phyloP scores from a whole-genome alignment of 2,329 filamentous ascomycete species.

The Apiospora koreana region DNA sequence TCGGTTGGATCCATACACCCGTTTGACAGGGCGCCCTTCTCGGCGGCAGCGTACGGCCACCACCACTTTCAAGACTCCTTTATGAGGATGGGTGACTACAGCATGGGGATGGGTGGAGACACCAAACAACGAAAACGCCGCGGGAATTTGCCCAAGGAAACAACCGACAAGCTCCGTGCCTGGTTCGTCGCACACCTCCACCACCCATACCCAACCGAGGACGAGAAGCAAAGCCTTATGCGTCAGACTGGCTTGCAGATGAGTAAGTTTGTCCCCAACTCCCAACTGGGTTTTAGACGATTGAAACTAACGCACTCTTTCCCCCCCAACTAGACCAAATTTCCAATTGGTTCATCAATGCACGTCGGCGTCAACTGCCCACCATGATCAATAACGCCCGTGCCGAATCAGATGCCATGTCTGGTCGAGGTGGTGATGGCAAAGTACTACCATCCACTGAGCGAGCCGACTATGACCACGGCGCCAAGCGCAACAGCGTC shows the following conservation, averaged over 20 bases:
- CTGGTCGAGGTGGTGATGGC: conserved; percentile 35
- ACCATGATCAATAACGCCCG: conserved; percentile 59
- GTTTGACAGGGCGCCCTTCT: conserved; percentile 47
- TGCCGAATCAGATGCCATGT: conserved; percentile 52
- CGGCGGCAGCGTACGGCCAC: conserved; percentile 39
- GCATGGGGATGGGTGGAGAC: conserved; percentile 41
- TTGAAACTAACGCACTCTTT: conserved; percentile 5
- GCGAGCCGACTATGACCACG: conserved; percentile 21
- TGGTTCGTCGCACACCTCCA: conserved; percentile 80
- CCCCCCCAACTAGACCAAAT: conserved; percentile 57
- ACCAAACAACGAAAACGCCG: conserved; percentile 63
- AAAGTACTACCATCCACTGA: conserved; percentile 11
- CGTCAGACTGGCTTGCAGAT: conserved; percentile 75
- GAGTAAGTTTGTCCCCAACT: conserved; percentile 54
- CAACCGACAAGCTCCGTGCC: conserved; percentile 75
- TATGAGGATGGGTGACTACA: conserved; percentile 42
- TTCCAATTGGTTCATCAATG: conserved; percentile 82
- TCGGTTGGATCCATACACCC: conserved; percentile 45
- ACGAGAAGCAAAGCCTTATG: conserved; percentile 84
- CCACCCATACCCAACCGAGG: conserved; percentile 85
- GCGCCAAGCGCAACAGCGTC: conserved; percentile 36
- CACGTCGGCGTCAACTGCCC: conserved; percentile 65
- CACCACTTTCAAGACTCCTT: conserved; percentile 43
- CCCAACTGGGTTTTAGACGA: conserved; percentile 4
- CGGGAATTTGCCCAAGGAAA: conserved; percentile 88